Evolutionary conservation across 2,329 filamentous ascomycete species (phyloP).

Genomic region (Epichloe coenophiala): DNA sequence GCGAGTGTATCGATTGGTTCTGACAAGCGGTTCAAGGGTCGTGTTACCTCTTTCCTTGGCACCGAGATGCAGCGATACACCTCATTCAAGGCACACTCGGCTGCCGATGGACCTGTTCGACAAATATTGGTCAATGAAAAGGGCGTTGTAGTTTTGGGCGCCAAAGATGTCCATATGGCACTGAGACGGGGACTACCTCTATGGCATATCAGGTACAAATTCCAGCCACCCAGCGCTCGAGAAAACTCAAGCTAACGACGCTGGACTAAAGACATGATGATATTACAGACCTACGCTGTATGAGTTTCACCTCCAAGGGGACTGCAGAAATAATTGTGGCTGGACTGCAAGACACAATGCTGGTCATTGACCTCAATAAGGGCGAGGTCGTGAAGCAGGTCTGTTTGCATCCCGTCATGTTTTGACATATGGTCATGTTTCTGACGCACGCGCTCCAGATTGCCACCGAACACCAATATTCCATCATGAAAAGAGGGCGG

Average conservation of each 20-base stretch:
- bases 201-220: conserved; percentile 69
- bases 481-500: conserved; percentile 78
- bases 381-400: conserved; percentile 59
- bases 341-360: conserved; percentile 76
- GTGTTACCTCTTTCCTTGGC: conserved; percentile 78
- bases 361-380: conserved; percentile 57
- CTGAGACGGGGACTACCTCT: conserved; percentile 65
- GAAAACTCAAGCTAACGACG: not conserved
- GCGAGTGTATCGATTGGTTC: not conserved
- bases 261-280: conserved; percentile 42
- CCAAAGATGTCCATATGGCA: conserved; percentile 80
- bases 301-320: conserved; percentile 86
- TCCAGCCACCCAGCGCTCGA: not conserved
- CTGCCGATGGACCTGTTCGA: conserved; percentile 63
- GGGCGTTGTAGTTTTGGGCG: conserved; percentile 75
- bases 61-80: conserved; percentile 80
- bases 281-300: conserved; percentile 81
- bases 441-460: conserved; percentile 17
- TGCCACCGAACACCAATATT: conserved; percentile 63
- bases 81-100: conserved; percentile 68
- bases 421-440: not conserved
- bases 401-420: not conserved
- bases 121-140: conserved; percentile 87
- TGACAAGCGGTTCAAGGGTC: conserved; percentile 46
- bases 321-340: conserved; percentile 76